Base-by-base conservation (phyloP, 176 grass and related monocot genomes). In the Ananas comosus region DNA sequence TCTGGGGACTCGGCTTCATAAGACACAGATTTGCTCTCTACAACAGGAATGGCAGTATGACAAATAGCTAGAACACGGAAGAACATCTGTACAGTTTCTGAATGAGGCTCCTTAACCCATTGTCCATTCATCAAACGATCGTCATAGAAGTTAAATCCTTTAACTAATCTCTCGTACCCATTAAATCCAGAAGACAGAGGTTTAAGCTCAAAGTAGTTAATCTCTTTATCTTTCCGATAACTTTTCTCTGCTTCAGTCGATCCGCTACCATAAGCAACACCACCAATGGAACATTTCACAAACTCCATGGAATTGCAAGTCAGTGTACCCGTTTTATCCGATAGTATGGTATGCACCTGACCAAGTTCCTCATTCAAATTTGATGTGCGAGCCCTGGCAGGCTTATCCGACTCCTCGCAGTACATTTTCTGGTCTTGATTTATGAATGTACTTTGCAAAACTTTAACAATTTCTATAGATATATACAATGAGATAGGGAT, bases 251-350 rank as follows among this genome's bases (percentile, higher is more conserved):
- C 88, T 79, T 92, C 93, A 0, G 89, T 96, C 73, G 83, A 48
- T 22, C 86, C 86, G 29, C 71, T 71, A 4, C 93, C 93, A 66
- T 96, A 96, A 27, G 83, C 83, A 10, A 78, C 85, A n/a, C 93
- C 93, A 2, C 81, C 88, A 10, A 96, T 87, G 0, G 93, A 89
- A 19, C 93, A 96, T 17, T 96, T 96, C 75, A 96, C 77, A 72
- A 96, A 96, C 81, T 96, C 93, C 93, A 96, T 96, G 65, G 89
- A 92, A 70, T 96, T 96, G 71, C 86, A 85, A 9, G 93, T 96
- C 64, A 96, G 21, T 10, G 93, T 96, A n/a, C 93, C 93, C 0
- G 93, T 96, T 74, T 96, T 96, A 28, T 96, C 93, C 0, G 93
- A 92, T 12, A 96, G 83, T 50, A 96, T 87, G 0, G 93, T 96